Evolutionary conservation across 306 rosid species (phyloP), one percentile per base, ranked within the genome.

Genomic region (Mimosa bimucronata): DNA sequence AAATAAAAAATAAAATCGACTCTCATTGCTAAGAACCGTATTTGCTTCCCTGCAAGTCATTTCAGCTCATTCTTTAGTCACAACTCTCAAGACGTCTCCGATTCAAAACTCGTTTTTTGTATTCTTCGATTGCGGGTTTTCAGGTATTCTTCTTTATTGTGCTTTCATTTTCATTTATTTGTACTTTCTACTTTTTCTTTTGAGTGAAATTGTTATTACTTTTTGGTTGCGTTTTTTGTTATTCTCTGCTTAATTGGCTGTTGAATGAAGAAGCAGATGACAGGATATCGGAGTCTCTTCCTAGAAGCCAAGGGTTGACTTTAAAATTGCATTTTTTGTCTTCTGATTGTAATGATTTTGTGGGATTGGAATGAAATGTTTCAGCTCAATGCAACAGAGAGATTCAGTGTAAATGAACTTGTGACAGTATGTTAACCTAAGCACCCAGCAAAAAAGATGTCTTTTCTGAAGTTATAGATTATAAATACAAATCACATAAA

Each of bases 291-390:
- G 37, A 12, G 30, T 66, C 28, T 37, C 71, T 37, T 34, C 14
- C 52, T 7, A n/a, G 25, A 41, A 40, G 38, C 7, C 9, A 23
- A 34, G 12, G 16, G 14, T 16, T 18, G 31, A 11, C 37, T 64
- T n/a, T 19, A 73, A 40, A 61, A 4, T 38, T 28, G 16, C 29
- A 72, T 37, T 23, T 46, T 73, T 79, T 72, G 31, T 58, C 66
- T 31, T 30, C 53, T 23, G 74, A 2, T 28, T 68, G 11, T 6
- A n/a, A n/a, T n/a, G n/a, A n/a, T 12, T 62, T 31, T 46, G 9
- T 62, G 4, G 1, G 29, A 46, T 34, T 62, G 45, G 5, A 15
- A 7, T 15, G 5, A 18, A 42, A 25, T 69, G 37, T 2, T 69
- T 69, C 38, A 34, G 38, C 38, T 34, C 38, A 34, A n/a, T 29